Percentiles rank a stretch among this genome's conserved stretches.
Evolutionary conservation across 257 asterid species (phyloP).

Genomic region (Primulina huaijiensis): DNA sequence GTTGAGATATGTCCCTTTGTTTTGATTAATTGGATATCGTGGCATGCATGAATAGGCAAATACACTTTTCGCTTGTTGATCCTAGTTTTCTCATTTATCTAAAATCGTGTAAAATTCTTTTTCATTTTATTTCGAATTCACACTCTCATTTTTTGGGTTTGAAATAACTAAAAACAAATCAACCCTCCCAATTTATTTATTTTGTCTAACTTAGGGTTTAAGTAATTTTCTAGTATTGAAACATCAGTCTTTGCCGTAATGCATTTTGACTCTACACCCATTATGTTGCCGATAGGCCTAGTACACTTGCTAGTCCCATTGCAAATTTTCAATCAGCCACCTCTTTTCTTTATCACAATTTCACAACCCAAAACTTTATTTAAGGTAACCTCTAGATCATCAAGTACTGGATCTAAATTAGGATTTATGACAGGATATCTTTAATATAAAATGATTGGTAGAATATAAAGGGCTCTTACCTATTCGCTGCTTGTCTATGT

Average conservation of each 20-base stretch:
- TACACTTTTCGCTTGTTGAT: background rate
- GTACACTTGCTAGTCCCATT: background rate
- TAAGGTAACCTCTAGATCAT: background rate
- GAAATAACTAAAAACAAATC: background rate
- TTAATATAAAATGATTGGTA: background rate
- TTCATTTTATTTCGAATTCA: background rate
- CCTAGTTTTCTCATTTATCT: background rate
- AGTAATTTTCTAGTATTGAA: background rate
- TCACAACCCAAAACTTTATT: background rate
- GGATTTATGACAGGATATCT: background rate
- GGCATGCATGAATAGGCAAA: background rate
- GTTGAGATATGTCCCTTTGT: background rate
- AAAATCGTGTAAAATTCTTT: too few relatives aligned
- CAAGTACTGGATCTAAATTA: background rate
- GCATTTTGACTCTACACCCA: background rate
- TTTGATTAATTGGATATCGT: background rate
- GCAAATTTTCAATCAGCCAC: background rate
- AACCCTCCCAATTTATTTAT: background rate
- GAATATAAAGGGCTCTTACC: constrained; percentile 37
- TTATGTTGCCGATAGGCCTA: background rate
- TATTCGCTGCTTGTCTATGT: constrained; percentile 81
- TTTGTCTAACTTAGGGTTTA: background rate
- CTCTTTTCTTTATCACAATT: background rate
- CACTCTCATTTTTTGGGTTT: too few relatives aligned
- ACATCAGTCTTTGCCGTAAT: background rate